Conservation (phyloP, 495 filamentous ascomycete species). For the Neurospora sp. region DNA sequence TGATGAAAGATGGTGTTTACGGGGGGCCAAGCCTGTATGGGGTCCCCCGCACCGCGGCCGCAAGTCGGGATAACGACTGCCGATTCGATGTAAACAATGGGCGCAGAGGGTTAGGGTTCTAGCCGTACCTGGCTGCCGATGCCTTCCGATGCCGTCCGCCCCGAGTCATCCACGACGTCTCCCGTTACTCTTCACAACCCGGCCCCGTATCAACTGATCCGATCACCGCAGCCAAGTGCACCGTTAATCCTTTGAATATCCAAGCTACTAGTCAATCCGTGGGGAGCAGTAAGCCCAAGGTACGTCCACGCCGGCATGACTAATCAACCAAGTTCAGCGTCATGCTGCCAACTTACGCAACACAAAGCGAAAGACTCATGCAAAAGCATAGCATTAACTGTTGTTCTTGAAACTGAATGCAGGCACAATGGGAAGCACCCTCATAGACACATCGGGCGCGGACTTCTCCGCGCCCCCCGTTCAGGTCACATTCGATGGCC, state of each 20-base stretch:
- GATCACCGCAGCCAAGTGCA: not conserved
- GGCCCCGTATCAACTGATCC: not conserved
- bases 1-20: not conserved
- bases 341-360: not conserved
- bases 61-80: not conserved
- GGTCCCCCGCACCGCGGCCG: not conserved
- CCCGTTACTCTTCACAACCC: not conserved
- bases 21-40: not conserved
- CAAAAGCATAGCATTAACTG: not conserved
- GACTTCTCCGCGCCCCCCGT: conserved; percentile 50
- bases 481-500: conserved; percentile 55
- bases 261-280: not conserved
- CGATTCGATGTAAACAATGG: not conserved
- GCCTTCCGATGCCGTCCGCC: not conserved
- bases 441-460: not conserved
- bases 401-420: not conserved
- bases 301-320: not conserved
- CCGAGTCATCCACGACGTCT: not conserved
- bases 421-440: conserved; percentile 12
- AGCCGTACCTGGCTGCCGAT: not conserved
- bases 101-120: not conserved
- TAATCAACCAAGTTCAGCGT: not conserved
- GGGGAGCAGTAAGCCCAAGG: not conserved
- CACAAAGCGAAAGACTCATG: not conserved
- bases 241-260: not conserved